Conservation (phyloP, 2,329 filamentous ascomycete genomes). For the Hawksworthiomyces lignivorus region DNA sequence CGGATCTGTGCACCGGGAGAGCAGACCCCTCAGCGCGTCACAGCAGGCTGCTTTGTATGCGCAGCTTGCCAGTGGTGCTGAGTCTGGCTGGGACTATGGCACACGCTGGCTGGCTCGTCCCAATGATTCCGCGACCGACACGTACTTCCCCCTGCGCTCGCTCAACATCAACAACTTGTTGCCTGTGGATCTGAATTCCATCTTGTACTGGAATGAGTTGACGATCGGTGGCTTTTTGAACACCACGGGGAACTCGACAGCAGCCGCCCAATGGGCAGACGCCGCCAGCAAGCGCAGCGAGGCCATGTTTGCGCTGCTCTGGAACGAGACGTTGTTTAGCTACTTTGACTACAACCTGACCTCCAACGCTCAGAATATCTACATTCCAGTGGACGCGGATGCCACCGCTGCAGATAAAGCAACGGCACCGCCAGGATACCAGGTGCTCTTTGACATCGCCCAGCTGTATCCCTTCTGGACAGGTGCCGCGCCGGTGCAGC, state of each 20-base stretch:
- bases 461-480: constrained; percentile 66
- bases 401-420: constrained; percentile 32
- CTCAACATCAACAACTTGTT: constrained; percentile 52
- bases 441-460: constrained; percentile 49
- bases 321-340: constrained; percentile 53
- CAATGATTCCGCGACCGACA: constrained; percentile 48
- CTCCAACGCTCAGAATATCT: constrained; percentile 46
- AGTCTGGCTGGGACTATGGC: constrained; percentile 59
- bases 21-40: constrained; percentile 39
- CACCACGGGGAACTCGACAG: constrained; percentile 40
- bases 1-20: constrained; percentile 51
- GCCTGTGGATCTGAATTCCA: constrained; percentile 61
- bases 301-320: constrained; percentile 56
- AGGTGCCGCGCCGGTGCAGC: constrained; percentile 49
- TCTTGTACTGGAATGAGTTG: constrained; percentile 58
- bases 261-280: constrained; percentile 40
- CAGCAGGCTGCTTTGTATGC: constrained; percentile 48
- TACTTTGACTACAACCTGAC: constrained; percentile 67
- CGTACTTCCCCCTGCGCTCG: constrained; percentile 58
- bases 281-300: constrained; percentile 46
- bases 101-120: constrained; percentile 52
- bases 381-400: constrained; percentile 41
- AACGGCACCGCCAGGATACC: constrained; percentile 44
- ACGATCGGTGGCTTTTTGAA: constrained; percentile 49
- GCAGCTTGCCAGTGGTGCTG: constrained; percentile 57